Evolutionary conservation across 2,329 filamentous ascomycete genomes (phyloP).

Genomic region (Elsinoe necatrix): DNA sequence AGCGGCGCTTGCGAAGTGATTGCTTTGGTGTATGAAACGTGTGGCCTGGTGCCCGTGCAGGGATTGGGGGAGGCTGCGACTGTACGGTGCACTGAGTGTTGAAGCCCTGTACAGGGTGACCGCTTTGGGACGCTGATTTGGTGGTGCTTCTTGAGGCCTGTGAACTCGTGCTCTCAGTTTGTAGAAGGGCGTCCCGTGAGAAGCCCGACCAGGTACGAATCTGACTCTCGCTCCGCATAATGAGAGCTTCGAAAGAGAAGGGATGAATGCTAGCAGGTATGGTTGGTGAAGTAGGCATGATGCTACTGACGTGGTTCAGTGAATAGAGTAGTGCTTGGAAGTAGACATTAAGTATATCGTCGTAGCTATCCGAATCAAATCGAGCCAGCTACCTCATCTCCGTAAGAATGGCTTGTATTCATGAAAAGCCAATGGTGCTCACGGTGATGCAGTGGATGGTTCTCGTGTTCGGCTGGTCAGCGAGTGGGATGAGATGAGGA

Average conservation of each 20-base stretch:
- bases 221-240: slow-evolving; percentile 9
- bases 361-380: no score
- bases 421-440: not conserved
- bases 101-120: slow-evolving; percentile 13
- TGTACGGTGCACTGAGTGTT: not conserved
- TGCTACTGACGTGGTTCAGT: not conserved
- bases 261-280: not conserved
- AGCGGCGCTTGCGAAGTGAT: slow-evolving; percentile 22
- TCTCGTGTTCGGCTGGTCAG: slow-evolving; percentile 9
- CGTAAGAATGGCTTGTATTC: not conserved
- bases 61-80: slow-evolving; percentile 7
- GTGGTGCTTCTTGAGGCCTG: not conserved
- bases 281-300: not conserved
- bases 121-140: not conserved
- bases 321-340: not conserved
- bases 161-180: not conserved
- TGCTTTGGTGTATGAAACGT: slow-evolving; percentile 16
- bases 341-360: slow-evolving; percentile 2
- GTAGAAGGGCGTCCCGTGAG: not conserved
- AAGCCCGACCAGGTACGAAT: slow-evolving; percentile 6
- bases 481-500: not conserved
- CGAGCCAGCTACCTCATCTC: not conserved
- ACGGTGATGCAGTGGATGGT: not conserved
- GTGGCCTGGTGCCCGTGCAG: slow-evolving; percentile 6
- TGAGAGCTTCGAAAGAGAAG: slow-evolving; percentile 1